These are phyloP conservation scores for Ocimum tenuiflorum DNA, from an alignment of 257 asterid species.

Conservation along the genomic window DNA sequence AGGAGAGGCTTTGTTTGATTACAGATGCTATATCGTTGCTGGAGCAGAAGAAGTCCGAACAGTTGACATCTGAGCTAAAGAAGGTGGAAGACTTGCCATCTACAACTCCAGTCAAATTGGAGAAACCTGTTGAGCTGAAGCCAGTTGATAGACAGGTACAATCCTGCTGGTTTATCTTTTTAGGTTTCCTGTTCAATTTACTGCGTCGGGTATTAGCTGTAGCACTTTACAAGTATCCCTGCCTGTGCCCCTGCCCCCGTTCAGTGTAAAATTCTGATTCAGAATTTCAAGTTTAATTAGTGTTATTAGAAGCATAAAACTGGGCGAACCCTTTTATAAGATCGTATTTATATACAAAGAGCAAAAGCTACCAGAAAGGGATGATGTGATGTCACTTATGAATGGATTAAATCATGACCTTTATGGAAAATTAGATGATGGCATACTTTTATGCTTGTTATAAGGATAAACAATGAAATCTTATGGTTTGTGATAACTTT, in stretches of 20 bases:
- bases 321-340: neutral
- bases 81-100: constrained; percentile 33
- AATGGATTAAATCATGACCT: neutral
- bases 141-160: constrained; percentile 79
- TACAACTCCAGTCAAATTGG: constrained; percentile 33
- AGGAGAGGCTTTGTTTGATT: constrained; percentile 39
- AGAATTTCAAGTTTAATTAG: neutral
- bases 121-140: constrained; percentile 42
- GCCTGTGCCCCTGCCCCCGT: neutral
- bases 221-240: neutral
- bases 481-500: neutral
- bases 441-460: neutral
- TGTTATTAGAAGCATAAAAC: neutral
- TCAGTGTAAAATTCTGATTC: constrained; percentile 1
- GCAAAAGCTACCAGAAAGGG: neutral
- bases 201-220: neutral
- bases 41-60: constrained; percentile 50
- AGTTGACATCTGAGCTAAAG: constrained; percentile 17
- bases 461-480: neutral
- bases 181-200: neutral
- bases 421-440: neutral
- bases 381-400: neutral
- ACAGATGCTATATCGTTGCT: constrained; percentile 41
- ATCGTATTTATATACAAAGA: neutral
- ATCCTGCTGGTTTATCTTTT: constrained; percentile 6